Evolutionary conservation across 1,139 yeast species (phyloP), one percentile per base, ranked within the genome.

Genomic region (Geotrichum armillariae): DNA sequence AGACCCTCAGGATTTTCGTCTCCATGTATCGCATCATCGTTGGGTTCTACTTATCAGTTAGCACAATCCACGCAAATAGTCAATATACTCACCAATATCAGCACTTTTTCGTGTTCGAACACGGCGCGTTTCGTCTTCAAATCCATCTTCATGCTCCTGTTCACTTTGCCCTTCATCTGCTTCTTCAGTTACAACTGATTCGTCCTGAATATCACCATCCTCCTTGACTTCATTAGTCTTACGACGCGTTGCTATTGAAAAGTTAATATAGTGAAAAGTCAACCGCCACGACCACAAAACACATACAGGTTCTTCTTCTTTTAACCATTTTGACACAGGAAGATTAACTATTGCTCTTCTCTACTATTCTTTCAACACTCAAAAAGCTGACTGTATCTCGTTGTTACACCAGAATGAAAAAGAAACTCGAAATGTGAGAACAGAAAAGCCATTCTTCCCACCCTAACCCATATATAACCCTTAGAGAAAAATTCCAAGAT

Each of bases 231-330:
- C 52, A 7, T 50, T 41, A 7, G 38, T 48, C 14, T 43, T 50
- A 16, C 45, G 47, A 41, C 50, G 50, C 50, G 50, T 31, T 23
- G 46, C 50, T 47, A 7, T 23, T 14, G 18, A 20, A 16, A 16
- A 44, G 41, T 33, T 27, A 41, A 39, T 14, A 20, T 21, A 18
- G 22, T 12, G 18, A 34, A n/a, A 27, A 14, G 11, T 41, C 12
- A 25, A 25, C 29, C 29, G 11, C 29, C 29, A 25, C 11, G 29
- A 9, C 36, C n/a, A 23, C n/a, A 37, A 27, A 6, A 14, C 14
- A 51, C 58, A 40, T 54, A 55, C 58, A 32, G 34, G 55, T 43
- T 52, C 57, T 54, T 49, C 57, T 47, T 49, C 58, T 33, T 22
- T 45, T 44, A 12, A 38, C 52, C 52, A 49, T 49, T 4, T 29